Evolutionary conservation across 306 rosid species (phyloP).

Genomic region (Sesbania bispinosa): DNA sequence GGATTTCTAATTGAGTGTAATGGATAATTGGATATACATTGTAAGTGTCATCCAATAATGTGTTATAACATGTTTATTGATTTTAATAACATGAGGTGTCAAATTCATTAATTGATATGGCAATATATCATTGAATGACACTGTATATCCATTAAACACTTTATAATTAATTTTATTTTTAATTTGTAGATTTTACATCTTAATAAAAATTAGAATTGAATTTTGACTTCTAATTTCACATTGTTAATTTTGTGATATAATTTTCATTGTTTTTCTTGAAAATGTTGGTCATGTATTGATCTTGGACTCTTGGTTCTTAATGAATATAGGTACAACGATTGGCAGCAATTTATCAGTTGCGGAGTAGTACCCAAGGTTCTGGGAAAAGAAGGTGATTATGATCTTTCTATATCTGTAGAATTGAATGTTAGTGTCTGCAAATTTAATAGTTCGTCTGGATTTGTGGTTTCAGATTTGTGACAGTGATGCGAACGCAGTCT

Average conservation of each 20-base stretch:
- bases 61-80: too few relatives aligned
- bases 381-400: constrained; percentile 68
- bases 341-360: constrained; percentile 68
- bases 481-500: constrained; percentile 57
- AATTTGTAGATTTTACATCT: not conserved
- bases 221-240: not conserved
- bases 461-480: constrained; percentile 67
- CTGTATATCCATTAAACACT: too few relatives aligned
- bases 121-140: too few relatives aligned
- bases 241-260: too few relatives aligned
- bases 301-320: constrained; percentile 14
- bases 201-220: not conserved
- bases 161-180: not conserved
- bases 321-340: constrained; percentile 66
- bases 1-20: too few relatives aligned
- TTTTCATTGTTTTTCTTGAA: not conserved
- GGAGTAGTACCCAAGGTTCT: constrained; percentile 65
- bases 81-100: too few relatives aligned
- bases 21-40: too few relatives aligned
- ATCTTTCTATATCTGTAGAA: not conserved
- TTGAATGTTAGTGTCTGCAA: not conserved
- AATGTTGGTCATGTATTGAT: not conserved
- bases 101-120: too few relatives aligned
- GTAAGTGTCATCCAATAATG: too few relatives aligned
- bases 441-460: constrained; percentile 22